Evolutionary conservation across 2,329 filamentous ascomycete genomes (phyloP).

Genomic region (Aspergillus ochraceoroseus): DNA sequence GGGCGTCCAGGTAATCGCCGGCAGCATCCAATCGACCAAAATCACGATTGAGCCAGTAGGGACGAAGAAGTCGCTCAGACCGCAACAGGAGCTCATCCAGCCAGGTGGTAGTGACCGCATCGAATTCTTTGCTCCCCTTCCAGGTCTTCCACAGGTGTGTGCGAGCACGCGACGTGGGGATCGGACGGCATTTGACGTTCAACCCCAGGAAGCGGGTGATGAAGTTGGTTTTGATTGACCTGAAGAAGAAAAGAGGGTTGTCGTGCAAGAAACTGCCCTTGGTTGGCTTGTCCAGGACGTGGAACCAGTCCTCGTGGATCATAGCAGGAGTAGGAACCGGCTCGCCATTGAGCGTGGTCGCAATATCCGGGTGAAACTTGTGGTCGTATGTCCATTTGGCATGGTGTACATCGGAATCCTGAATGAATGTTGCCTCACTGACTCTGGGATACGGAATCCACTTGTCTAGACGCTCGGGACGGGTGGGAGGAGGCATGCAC

Average conservation of each 20-base stretch:
- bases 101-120: slow-evolving; percentile 48
- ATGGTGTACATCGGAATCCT: slow-evolving; percentile 49
- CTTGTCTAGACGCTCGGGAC: slow-evolving; percentile 47
- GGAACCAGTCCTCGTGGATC: slow-evolving; percentile 47
- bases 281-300: slow-evolving; percentile 41
- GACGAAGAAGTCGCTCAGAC: slow-evolving; percentile 41
- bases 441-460: slow-evolving; percentile 54
- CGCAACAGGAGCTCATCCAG: slow-evolving; percentile 48
- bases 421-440: slow-evolving; percentile 50
- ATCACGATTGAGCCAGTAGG: slow-evolving; percentile 46
- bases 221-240: slow-evolving; percentile 29
- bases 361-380: slow-evolving; percentile 45
- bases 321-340: slow-evolving; percentile 50
- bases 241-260: slow-evolving; percentile 49
- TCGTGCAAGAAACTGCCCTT: slow-evolving; percentile 45
- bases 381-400: slow-evolving; percentile 48
- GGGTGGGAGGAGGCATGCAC: slow-evolving; percentile 48
- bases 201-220: slow-evolving; percentile 28
- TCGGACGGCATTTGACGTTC: slow-evolving; percentile 30
- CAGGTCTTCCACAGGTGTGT: slow-evolving; percentile 49
- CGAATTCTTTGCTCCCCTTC: slow-evolving; percentile 44
- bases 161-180: slow-evolving; percentile 46
- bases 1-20: slow-evolving; percentile 39
- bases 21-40: slow-evolving; percentile 42
- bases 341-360: slow-evolving; percentile 48